Conservation (phyloP, 257 asterid species). For the Jacaranda copaia region DNA sequence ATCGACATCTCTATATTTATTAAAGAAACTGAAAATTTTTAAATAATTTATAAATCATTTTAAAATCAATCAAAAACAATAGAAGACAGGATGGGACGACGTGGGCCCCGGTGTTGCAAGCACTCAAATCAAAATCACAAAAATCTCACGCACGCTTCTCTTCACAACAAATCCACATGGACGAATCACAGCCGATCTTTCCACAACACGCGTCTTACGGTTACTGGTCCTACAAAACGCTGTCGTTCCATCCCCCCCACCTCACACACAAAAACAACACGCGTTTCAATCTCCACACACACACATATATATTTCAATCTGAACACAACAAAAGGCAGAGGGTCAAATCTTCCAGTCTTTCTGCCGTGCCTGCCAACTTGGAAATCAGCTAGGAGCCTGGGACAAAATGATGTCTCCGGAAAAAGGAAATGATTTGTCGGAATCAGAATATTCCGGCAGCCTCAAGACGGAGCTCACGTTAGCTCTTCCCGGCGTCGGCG, state of each 20-base stretch:
- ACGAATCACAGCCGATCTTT: constrained; percentile 35
- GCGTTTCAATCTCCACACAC: constrained; percentile 14
- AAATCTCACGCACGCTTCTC: constrained; percentile 34
- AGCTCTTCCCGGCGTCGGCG: constrained; percentile 65
- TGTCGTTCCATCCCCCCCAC: background rate
- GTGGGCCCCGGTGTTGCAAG: constrained; percentile 34
- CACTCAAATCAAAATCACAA: constrained; percentile 27
- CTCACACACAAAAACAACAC: background rate
- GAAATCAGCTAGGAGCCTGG: constrained; percentile 2
- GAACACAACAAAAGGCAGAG: background rate
- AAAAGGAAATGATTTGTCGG: constrained; percentile 37
- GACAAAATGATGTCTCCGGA: constrained; percentile 37
- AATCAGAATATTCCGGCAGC: constrained; percentile 44
- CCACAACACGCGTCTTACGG: constrained; percentile 21
- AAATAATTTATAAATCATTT: too few species aligned
- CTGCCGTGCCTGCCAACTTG: constrained; percentile 14
- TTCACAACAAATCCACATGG: constrained; percentile 32
- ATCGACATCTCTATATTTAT: too few species aligned
- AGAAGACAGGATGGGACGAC: constrained; percentile 19
- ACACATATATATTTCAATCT: background rate
- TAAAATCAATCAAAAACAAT: constrained; percentile 1
- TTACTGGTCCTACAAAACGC: constrained; percentile 24
- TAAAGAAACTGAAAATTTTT: too few species aligned
- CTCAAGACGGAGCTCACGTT: constrained; percentile 75
- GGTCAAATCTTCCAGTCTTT: constrained; percentile 7